phyloP scores from a whole-genome alignment of 306 rosid genomes.

The Delonix regia region DNA sequence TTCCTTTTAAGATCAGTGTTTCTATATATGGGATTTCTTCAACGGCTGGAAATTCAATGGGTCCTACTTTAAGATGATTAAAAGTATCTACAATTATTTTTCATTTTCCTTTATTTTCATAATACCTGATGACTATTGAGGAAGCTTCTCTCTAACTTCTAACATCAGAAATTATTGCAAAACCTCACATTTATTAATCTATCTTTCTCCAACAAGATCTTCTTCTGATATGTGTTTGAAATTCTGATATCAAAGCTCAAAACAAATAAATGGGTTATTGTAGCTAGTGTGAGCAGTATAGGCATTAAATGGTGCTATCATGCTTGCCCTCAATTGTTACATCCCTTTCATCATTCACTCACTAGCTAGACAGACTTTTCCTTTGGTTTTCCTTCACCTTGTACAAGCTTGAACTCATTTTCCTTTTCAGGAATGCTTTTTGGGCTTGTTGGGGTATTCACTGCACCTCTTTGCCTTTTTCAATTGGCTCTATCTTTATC shows the following conservation, averaged over 20 bases:
- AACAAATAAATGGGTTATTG: no score
- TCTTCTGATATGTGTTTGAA: no score
- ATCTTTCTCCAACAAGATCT: no score
- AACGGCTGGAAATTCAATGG: conserved; percentile 46
- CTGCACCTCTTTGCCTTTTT: conserved; percentile 24
- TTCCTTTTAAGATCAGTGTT: conserved; percentile 39
- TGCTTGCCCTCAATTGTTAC: conserved; percentile 36
- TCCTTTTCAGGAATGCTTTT: conserved; percentile 46
- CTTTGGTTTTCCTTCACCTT: conserved; percentile 51
- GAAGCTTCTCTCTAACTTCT: no score
- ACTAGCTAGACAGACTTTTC: conserved; percentile 50
- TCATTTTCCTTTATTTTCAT: neutral
- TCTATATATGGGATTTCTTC: conserved; percentile 53
- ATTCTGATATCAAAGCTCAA: no score
- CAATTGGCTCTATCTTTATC: neutral
- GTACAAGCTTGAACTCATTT: conserved; percentile 13
- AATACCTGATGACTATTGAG: neutral
- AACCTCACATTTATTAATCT: no score
- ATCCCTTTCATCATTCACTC: conserved; percentile 64
- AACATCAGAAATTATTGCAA: neutral
- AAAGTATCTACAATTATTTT: neutral
- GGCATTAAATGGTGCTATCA: conserved; percentile 15
- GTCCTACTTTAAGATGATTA: conserved; percentile 11
- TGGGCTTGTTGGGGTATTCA: conserved; percentile 31
- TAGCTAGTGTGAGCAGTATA: no score